Base-by-base conservation (phyloP, 495 filamentous ascomycete genomes). In the Collariella sp. region DNA sequence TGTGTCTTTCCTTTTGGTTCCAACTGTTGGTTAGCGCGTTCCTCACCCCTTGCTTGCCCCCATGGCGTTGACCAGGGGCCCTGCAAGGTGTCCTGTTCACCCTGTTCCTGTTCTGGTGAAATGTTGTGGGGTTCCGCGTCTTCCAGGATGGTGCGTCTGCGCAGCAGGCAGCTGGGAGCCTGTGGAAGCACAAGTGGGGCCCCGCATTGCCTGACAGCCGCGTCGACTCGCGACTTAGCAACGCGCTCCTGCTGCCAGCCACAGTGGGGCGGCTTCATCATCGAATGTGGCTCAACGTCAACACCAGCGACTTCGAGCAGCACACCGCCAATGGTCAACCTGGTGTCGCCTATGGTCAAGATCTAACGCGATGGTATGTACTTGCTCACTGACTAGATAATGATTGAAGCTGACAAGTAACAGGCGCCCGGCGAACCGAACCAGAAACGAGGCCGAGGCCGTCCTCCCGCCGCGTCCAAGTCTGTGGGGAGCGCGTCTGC, bases 371-470 rank as follows among this genome's bases (percentile, higher is more conserved):
- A 67, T 69, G 64, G 66, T 69, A 38, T 5, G 35, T 38, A 38
- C 15, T n/a, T 5, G 15, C 35, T 12, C 35, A 3, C 3, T 38
- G 11, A 13, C 3, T 3, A 24, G 2, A n/a, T 3, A n/a, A 33
- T 16, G 5, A 31, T n/a, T 24, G 19, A 11, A 36, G n/a, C 59
- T 67, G 44, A 65, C 40, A 19, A 2, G 5, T 0, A 36, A 23
- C n/a, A 75, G 69, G 63, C 66, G 35, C 62, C 66, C 7, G 52
- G 59, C 31, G 41, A 58, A 42, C 60, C 67, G 42, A 70, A 67
- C 46, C 69, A 70, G 31, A 72, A 74, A 52, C 65, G 68, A 24
- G 72, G 71, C 56, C 70, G 70, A 64, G 71, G 71, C 57, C 70
- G 68, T 43, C 67, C 61, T 1, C 36, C 61, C 7, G 66, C 62